Base-by-base conservation (phyloP, 139 green algal genomes). In the Picochlorum sp. region DNA sequence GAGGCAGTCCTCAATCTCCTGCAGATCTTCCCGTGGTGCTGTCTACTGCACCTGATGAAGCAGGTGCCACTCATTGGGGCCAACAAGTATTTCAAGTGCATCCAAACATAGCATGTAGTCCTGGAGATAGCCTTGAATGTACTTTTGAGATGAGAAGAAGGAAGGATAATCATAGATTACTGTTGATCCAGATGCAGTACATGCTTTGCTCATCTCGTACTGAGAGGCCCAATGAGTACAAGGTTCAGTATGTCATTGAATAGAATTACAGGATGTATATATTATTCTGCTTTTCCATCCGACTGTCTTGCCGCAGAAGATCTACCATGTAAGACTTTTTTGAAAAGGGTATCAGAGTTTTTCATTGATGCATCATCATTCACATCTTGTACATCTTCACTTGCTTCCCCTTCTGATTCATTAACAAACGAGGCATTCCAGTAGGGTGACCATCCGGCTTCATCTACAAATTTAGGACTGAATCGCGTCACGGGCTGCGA, bases 31-130 rank as follows among this genome's bases (percentile, higher is more conserved):
- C 72, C 8, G 83, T 96, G 21, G 69, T 74, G 59, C 77, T 97
- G 6, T 83, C 71, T 24, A 97, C 91, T 5, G 90, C 83, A 11
- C 92, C 92, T 16, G 90, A 95, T 72, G 71, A 82, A 3, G 89
- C 81, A 62, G 73, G 67, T 20, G 76, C 82, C 47, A 98, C 92
- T 3, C 92, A 98, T 78, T 98, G 92, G 92, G 92, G 92, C 18
- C 92, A 98, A 72, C 83, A 89, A 64, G 52, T 69, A 11, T 97
- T 97, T 77, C 79, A 80, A 38, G 54, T 95, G 44, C 67, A 90
- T 61, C 91, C 91, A 5, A 61, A 82, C 6, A 69, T 97, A 28
- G 67, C 86, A n/a, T 84, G 72, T 24, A 59, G 49, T 2, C 59
- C 76, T 8, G 80, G 75, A 2, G 83, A 92, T 66, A 59, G 15